Conservation (phyloP, 345 rosid species). For the Geranium rotundifolium region DNA sequence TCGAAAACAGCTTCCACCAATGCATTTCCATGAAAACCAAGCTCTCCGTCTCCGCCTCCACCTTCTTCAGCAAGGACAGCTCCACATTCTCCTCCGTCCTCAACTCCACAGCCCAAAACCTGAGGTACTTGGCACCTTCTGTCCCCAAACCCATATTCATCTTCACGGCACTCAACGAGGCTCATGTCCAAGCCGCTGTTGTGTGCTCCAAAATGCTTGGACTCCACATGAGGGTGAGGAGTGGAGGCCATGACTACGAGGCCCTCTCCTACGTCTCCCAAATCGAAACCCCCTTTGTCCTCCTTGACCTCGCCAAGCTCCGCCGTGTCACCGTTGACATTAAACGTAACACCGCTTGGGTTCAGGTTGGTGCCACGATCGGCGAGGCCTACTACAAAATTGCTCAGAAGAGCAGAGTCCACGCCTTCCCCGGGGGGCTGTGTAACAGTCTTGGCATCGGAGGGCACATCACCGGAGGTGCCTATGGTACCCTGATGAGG, state of each 20-base stretch:
- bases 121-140: constrained; percentile 1
- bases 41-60: constrained; percentile 14
- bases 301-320: constrained; percentile 36
- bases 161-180: constrained; percentile 8
- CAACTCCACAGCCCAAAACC: constrained; percentile 7
- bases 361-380: constrained; percentile 38
- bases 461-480: constrained; percentile 46
- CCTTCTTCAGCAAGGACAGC: constrained; percentile 4
- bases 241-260: constrained; percentile 29
- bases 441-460: constrained; percentile 37
- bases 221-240: constrained; percentile 13
- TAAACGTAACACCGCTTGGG: constrained; percentile 26
- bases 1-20: constrained; percentile 10
- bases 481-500: constrained; percentile 44
- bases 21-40: constrained; percentile 12
- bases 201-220: constrained; percentile 11
- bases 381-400: constrained; percentile 45
- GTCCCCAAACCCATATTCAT: constrained; percentile 17
- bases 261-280: constrained; percentile 17
- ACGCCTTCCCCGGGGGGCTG: constrained; percentile 36
- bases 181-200: constrained; percentile 19
- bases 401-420: constrained; percentile 24
- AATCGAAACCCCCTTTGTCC: constrained; percentile 13
- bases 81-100: constrained; percentile 9
- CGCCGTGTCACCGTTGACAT: constrained; percentile 31